phyloP scores from a whole-genome alignment of 805 yeast genomes.

The Lachancea dasiensis region DNA sequence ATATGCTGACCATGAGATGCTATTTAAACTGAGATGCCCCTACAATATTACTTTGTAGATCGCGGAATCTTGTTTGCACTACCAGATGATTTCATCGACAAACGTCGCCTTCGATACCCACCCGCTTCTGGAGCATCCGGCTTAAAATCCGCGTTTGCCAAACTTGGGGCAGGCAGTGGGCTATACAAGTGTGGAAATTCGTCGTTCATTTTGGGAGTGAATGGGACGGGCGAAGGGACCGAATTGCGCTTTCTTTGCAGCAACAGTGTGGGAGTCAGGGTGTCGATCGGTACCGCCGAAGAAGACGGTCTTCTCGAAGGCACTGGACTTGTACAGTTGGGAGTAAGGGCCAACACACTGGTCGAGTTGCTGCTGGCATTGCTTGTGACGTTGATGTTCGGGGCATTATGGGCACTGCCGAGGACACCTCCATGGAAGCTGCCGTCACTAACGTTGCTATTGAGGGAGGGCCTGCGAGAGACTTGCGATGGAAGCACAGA shows the following conservation, averaged over 20 bases:
- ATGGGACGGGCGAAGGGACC: constrained; percentile 2
- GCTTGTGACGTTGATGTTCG: constrained; percentile 3
- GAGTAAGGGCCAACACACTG: constrained; percentile 3
- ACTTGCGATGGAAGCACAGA: constrained; percentile 2
- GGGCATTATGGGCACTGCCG: not conserved
- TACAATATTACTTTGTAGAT: constrained; percentile 1
- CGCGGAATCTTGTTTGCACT: constrained; percentile 8
- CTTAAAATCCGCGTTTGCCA: not conserved
- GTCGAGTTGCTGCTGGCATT: not conserved
- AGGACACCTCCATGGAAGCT: not conserved
- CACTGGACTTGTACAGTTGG: constrained; percentile 4
- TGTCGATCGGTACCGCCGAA: constrained; percentile 9
- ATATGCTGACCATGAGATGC: not conserved
- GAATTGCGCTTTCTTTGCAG: constrained; percentile 14
- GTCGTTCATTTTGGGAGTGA: constrained; percentile 5
- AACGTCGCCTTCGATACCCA: constrained; percentile 11
- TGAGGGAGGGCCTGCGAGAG: constrained; percentile 7
- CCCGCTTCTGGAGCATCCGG: constrained; percentile 4
- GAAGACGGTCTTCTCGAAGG: constrained; percentile 9
- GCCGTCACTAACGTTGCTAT: constrained; percentile 6
- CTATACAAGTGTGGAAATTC: constrained; percentile 6
- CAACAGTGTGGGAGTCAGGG: constrained; percentile 11
- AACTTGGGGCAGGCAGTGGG: not conserved
- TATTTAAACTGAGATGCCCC: not conserved
- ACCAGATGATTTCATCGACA: constrained; percentile 9